Evolutionary conservation across 106 monocot species (phyloP), one percentile per base, ranked within the genome.

Genomic region (Posidonia australis): DNA sequence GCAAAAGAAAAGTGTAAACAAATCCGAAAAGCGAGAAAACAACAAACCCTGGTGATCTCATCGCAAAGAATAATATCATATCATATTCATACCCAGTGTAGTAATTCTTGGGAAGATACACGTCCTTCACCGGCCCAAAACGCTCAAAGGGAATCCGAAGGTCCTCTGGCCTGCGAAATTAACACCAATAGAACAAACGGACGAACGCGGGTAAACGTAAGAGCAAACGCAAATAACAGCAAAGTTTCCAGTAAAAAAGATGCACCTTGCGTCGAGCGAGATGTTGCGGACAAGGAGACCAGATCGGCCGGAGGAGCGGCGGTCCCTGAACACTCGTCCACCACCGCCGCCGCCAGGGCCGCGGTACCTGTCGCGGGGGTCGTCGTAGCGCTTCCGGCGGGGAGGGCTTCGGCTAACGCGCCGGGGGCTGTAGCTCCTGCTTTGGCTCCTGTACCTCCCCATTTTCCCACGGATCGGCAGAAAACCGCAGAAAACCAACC

Each of bases 251-350:
- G 24, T 21, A 23, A 23, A 54, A 20, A 20, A 6, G 28, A 28
- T 13, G 28, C 0, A 93, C 96, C 87, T 96, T 1, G 96, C 90
- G 30, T 90, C 78, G 13, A 96, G 90, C 52, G 96, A 61, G 59
- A 96, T 82, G 64, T 96, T 90, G 30, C 96, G 86, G 67, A 96
- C 63, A 43, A 96, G 86, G 54, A 96, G 96, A 41, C 90, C 89
- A 52, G 90, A 77, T 16, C 83, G 86, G 13, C 75, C 75, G 13
- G 79, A 41, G 42, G 79, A 46, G 31, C 82, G 86, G 42, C 79
- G 71, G 59, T 79, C 74, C 23, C 47, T 25, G 25, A 46, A 64
- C 25, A 63, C 68, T 21, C 73, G 29, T 5, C 76, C 77, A 9
- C 69, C 78, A 16, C 68, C 72, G 47, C 65, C 64, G 26, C 77